phyloP scores from a whole-genome alignment of 1,284 basidiomycete genomes.

The Malassezia japonica region DNA sequence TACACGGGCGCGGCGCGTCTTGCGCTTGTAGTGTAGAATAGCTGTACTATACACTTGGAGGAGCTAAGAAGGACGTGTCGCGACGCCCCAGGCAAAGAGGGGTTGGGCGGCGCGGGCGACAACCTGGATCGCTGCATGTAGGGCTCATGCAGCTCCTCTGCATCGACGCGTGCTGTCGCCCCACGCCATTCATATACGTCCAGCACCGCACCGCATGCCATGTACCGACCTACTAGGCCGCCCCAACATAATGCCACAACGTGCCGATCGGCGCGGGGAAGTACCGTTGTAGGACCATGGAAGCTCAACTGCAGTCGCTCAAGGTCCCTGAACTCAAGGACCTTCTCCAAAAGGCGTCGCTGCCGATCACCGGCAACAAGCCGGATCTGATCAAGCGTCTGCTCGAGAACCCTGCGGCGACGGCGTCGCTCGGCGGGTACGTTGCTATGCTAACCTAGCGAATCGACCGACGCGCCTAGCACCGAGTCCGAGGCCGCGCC shows the following conservation, averaged over 20 bases:
- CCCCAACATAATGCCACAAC: not conserved
- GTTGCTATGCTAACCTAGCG: not conserved
- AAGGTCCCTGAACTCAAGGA: conserved; percentile 41
- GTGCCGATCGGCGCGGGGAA: not conserved
- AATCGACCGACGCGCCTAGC: not conserved
- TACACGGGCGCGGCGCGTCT: not conserved
- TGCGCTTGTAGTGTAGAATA: not conserved
- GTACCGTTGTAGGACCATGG: conserved; percentile 20
- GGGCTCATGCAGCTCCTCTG: no score
- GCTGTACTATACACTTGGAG: no score
- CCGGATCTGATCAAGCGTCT: conserved; percentile 37
- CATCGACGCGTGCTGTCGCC: no score
- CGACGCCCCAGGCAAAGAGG: no score
- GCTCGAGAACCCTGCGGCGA: conserved; percentile 37
- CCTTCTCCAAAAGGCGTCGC: conserved; percentile 24
- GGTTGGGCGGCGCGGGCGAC: no score
- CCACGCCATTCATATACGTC: no score
- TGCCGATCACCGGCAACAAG: conserved; percentile 37
- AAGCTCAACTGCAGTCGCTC: conserved; percentile 33
- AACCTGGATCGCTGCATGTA: no score
- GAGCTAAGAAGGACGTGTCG: no score
- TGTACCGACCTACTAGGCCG: conserved; percentile 1
- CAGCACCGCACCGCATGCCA: no score
- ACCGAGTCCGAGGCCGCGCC: conserved; percentile 12
- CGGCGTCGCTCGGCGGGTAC: conserved; percentile 14